Conservation (phyloP, 805 yeast species). For the Saccharomycopsis olivae region DNA sequence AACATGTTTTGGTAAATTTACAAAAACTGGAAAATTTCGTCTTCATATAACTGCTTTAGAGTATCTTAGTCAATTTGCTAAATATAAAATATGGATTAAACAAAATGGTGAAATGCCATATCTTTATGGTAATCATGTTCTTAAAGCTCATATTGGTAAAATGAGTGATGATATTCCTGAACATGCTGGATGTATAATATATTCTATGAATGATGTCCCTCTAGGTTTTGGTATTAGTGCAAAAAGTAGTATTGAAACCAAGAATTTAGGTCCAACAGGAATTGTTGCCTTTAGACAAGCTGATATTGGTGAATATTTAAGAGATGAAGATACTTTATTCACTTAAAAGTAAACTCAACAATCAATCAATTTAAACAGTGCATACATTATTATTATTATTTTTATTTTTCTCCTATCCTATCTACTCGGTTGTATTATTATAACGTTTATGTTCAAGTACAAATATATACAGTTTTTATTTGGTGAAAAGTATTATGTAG, state of each 20-base stretch:
- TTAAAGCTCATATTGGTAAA: slow-evolving; percentile 93
- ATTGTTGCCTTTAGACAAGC: slow-evolving; percentile 95
- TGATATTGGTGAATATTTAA: slow-evolving; percentile 93
- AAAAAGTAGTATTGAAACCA: slow-evolving; percentile 79
- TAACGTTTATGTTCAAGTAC: too few relatives aligned
- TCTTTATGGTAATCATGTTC: slow-evolving; percentile 88
- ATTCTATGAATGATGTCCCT: slow-evolving; percentile 86
- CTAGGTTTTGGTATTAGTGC: slow-evolving; percentile 94
- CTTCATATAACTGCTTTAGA: slow-evolving; percentile 88
- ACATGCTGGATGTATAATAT: slow-evolving; percentile 90
- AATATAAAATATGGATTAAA: slow-evolving; percentile 93
- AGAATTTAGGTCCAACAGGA: slow-evolving; percentile 83
- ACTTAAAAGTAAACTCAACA: slow-evolving; percentile 27
- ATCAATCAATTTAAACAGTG: not conserved
- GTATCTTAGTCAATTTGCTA: slow-evolving; percentile 76
- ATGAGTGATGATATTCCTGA: slow-evolving; percentile 97
- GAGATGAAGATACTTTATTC: slow-evolving; percentile 95
- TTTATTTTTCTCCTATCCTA: too few relatives aligned
- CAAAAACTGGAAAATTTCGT: slow-evolving; percentile 94
- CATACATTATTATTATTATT: not conserved
- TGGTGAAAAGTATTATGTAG: too few relatives aligned
- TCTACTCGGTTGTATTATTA: too few relatives aligned
- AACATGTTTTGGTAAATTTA: slow-evolving; percentile 89
- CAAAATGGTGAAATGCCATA: slow-evolving; percentile 98
- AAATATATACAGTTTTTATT: too few relatives aligned